Conservation (phyloP, 1,284 basidiomycete species). For the Ceratobasidium sp. region DNA sequence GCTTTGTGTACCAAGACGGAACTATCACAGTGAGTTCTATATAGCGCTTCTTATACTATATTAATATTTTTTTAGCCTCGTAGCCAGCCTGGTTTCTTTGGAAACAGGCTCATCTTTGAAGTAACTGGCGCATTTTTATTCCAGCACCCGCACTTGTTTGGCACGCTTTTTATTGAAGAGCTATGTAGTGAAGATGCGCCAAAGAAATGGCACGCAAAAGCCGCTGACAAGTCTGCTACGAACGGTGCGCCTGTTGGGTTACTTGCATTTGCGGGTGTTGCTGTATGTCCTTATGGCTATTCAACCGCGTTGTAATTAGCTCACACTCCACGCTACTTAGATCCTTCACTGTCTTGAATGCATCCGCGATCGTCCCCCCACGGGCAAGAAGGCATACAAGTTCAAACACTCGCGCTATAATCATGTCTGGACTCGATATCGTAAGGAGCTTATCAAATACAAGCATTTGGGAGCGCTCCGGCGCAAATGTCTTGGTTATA, state of each 20-base stretch:
- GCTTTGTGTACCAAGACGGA: not conserved
- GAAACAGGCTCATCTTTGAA: not conserved
- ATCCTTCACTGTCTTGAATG: conserved; percentile 4
- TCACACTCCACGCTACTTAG: not conserved
- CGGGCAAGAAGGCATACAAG: conserved; percentile 3
- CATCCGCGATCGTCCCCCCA: conserved; percentile 1
- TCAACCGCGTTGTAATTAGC: not conserved
- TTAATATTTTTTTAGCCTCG: conserved; percentile 4
- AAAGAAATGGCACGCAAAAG: not conserved
- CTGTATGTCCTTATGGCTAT: not conserved
- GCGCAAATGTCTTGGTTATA: not conserved
- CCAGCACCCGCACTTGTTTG: not conserved
- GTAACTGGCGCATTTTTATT: not conserved
- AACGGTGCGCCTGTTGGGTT: conserved; percentile 4
- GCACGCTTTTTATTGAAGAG: not conserved
- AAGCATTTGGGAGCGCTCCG: conserved; percentile 1
- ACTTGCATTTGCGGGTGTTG: conserved; percentile 2
- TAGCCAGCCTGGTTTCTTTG: not conserved
- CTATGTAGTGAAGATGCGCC: not conserved
- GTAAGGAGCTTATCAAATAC: not conserved
- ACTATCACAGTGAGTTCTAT: not conserved
- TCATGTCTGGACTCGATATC: conserved; percentile 1
- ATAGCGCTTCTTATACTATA: not conserved
- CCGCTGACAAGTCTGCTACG: not conserved
- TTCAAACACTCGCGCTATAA: not conserved